Evolutionary conservation across 2,329 filamentous ascomycete genomes (phyloP), one percentile per base, ranked within the genome.

Genomic region (Neofusicoccum kwambonambiense): DNA sequence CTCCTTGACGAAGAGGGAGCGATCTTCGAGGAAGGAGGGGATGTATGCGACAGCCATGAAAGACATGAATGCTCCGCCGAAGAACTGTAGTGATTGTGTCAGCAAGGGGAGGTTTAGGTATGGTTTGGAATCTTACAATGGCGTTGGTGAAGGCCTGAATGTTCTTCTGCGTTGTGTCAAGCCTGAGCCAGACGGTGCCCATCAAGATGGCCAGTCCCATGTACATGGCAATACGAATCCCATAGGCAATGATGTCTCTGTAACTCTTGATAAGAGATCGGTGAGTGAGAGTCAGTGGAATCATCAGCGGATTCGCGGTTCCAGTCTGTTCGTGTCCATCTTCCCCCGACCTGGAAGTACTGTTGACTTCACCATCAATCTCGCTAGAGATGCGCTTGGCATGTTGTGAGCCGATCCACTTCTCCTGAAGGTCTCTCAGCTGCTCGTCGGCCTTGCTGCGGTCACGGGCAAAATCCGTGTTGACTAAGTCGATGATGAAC

Each of bases 61-160:
- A 37, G 77, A 80, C 80, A 83, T 82, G 75, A 83, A 83, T 11
- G 81, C 81, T 42, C 79, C 80, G 65, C 81, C 81, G 71, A 83
- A 83, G 77, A 83, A 83, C 62, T 64, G 17, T 9, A 9, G 4
- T 19, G 15, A 8, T 31, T 6, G 41, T 11, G 50, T 17, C 7
- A 34, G 47, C 47, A 5, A 7, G 31, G 34, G 19, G 8, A 27
- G 45, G 81, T 72, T 4, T 7, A 5, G 12, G 15, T 4, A 1
- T 11, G 35, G 9, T 22, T 4, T 3, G 1, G 0, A 17, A 2
- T 6, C 60, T 52, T 37, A 63, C 47, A 71, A 96, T 90, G 54
- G 91, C 90, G 74, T 96, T 96, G 76, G 88, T 92, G 71, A 91
- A 90, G 0, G 91, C 87, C 70, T 92, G 89, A 69, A 96, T 94